Conservation (phyloP, 345 rosid genomes). For the Salix purpurea region DNA sequence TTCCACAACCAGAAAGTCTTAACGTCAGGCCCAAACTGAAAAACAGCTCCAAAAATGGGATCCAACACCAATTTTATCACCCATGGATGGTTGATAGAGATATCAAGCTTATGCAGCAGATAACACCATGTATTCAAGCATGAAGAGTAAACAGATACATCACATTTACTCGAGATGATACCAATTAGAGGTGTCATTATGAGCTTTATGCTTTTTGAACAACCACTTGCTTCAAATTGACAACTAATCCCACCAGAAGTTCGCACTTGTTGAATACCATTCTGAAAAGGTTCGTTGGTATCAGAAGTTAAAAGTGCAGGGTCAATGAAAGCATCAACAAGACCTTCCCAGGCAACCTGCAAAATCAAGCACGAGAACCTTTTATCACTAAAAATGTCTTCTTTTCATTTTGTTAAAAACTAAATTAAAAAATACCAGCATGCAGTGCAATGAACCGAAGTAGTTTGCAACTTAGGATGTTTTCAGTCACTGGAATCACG, state of each 20-base stretch:
- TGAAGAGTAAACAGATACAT: constrained; percentile 36
- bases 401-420: background rate
- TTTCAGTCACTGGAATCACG: no score
- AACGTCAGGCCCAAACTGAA: constrained; percentile 27
- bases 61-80: constrained; percentile 36
- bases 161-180: constrained; percentile 41
- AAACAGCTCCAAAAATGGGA: constrained; percentile 46
- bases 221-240: constrained; percentile 26
- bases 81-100: constrained; percentile 25
- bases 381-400: background rate
- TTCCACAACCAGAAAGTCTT: constrained; percentile 38
- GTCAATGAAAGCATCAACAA: constrained; percentile 47
- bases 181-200: constrained; percentile 50
- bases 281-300: constrained; percentile 11
- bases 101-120: constrained; percentile 52
- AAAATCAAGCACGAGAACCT: constrained; percentile 10
- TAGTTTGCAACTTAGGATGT: no score
- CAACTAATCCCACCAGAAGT: constrained; percentile 10
- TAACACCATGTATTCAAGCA: constrained; percentile 54
- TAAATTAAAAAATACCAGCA: background rate
- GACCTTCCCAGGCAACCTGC: constrained; percentile 63
- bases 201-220: constrained; percentile 44
- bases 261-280: constrained; percentile 11
- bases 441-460: background rate
- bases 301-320: constrained; percentile 15